phyloP scores from a whole-genome alignment of 2,329 filamentous ascomycete species.

The Neonectria magnoliae region DNA sequence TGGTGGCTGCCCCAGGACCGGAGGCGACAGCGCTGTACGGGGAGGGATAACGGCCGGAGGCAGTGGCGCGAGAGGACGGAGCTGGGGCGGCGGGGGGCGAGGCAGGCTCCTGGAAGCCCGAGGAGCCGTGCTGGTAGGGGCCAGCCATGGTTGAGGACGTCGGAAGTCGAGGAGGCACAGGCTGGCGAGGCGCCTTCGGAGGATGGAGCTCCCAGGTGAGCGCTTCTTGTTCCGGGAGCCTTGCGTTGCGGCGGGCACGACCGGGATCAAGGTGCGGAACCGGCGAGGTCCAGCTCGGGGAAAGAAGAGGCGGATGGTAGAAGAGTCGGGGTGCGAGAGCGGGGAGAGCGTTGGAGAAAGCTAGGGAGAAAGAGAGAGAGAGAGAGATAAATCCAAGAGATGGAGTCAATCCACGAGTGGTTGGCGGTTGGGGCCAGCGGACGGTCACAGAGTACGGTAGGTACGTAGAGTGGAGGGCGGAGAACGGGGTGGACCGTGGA shows the following conservation, averaged over 20 bases:
- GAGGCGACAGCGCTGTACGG: constrained; percentile 26
- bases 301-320: constrained; percentile 1
- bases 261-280: constrained; percentile 27
- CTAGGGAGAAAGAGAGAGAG: neutral
- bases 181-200: constrained; percentile 21
- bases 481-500: constrained; percentile 36
- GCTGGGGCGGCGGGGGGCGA: constrained; percentile 31
- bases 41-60: constrained; percentile 24
- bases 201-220: constrained; percentile 22
- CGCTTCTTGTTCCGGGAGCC: constrained; percentile 31
- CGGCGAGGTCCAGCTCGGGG: constrained; percentile 27
- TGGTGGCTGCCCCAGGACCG: constrained; percentile 24
- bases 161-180: constrained; percentile 16
- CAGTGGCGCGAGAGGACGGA: constrained; percentile 29
- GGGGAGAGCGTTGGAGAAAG: constrained; percentile 1
- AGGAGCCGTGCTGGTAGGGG: constrained; percentile 38
- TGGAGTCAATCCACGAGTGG: constrained; percentile 25
- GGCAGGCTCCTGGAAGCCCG: constrained; percentile 36
- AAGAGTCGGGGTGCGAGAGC: neutral
- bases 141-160: constrained; percentile 33
- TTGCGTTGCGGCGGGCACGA: constrained; percentile 26
- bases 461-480: constrained; percentile 35
- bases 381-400: constrained; percentile 5
- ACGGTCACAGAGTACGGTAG: constrained; percentile 6
- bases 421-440: constrained; percentile 28